These are phyloP conservation scores for Aegilops bicornis DNA, from an alignment of 176 grass and related monocot genomes.

Conservation along the genomic window DNA sequence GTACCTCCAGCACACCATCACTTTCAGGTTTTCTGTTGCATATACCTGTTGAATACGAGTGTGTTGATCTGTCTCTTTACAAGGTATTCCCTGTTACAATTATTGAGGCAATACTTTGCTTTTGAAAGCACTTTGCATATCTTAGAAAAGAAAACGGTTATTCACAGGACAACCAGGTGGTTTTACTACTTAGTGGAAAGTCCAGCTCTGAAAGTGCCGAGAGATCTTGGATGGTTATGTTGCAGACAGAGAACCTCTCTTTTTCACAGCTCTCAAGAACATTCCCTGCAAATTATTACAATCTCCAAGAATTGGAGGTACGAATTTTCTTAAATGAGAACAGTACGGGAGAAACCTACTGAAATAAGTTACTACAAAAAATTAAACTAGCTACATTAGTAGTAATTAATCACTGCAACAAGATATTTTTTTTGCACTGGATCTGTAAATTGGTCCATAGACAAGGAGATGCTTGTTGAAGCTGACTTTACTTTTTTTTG, in stretches of 20 bases:
- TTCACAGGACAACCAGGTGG: slow-evolving; percentile 71
- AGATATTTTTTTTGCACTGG: background rate
- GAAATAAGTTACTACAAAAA: background rate
- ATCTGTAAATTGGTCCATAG: background rate
- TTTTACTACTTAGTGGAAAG: slow-evolving; percentile 78
- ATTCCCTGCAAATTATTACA: slow-evolving; percentile 38
- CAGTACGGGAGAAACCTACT: background rate
- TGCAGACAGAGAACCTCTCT: slow-evolving; percentile 60
- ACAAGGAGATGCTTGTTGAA: slow-evolving; percentile 14
- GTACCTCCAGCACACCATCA: slow-evolving; percentile 18
- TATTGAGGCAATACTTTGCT: background rate
- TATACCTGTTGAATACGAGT: slow-evolving; percentile 77
- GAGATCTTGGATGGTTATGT: slow-evolving; percentile 75
- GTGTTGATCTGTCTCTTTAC: slow-evolving; percentile 84
- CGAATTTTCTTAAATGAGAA: background rate
- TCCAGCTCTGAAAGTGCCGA: slow-evolving; percentile 48
- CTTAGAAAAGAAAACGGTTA: slow-evolving; percentile 7
- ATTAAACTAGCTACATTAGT: background rate
- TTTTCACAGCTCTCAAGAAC: slow-evolving; percentile 66
- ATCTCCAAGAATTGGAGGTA: slow-evolving; percentile 69
- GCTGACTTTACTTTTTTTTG: background rate
- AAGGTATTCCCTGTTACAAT: slow-evolving; percentile 59
- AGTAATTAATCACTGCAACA: slow-evolving; percentile 5
- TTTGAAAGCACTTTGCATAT: slow-evolving; percentile 10
- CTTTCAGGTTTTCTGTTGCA: slow-evolving; percentile 68